These are phyloP conservation scores for Paecilomyces variotii DNA, from an alignment of 2,329 filamentous ascomycete genomes.

Conservation along the genomic window DNA sequence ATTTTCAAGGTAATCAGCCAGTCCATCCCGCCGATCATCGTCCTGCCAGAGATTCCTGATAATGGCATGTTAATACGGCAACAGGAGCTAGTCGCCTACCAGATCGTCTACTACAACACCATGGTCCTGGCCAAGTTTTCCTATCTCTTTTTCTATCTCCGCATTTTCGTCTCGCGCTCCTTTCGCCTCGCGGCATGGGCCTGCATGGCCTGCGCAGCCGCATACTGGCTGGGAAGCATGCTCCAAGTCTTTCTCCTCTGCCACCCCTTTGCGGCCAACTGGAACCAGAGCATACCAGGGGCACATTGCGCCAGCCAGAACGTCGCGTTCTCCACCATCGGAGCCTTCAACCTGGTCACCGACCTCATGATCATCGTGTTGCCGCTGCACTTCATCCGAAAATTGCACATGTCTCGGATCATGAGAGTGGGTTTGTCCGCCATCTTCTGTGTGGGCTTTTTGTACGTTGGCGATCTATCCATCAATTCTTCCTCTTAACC, in stretches of 20 bases:
- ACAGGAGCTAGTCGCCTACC: constrained; percentile 14
- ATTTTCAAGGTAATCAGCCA: too few relatives aligned
- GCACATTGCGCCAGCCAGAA: constrained; percentile 15
- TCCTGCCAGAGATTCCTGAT: too few relatives aligned
- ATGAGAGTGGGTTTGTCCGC: constrained; percentile 14
- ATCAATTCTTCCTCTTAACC: not conserved
- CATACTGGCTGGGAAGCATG: constrained; percentile 22
- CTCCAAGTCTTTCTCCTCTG: constrained; percentile 15
- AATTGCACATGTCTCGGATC: constrained; percentile 14
- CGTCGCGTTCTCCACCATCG: constrained; percentile 15
- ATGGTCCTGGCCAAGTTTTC: constrained; percentile 22
- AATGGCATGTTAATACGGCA: too few relatives aligned
- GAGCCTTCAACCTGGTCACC: constrained; percentile 16
- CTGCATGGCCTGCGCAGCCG: constrained; percentile 15
- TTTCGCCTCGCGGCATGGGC: constrained; percentile 22
- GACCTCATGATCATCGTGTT: constrained; percentile 16
- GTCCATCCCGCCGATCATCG: too few relatives aligned
- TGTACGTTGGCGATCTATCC: constrained; percentile 9
- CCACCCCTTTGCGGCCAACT: constrained; percentile 12
- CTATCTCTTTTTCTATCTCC: constrained; percentile 23
- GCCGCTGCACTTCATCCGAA: constrained; percentile 17
- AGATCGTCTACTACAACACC: constrained; percentile 20
- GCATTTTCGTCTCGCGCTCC: constrained; percentile 21
- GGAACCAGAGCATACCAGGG: constrained; percentile 8
- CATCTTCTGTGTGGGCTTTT: constrained; percentile 17